Conservation (phyloP, 2,329 filamentous ascomycete genomes). For the Scopulariopsis brevicaulis region DNA sequence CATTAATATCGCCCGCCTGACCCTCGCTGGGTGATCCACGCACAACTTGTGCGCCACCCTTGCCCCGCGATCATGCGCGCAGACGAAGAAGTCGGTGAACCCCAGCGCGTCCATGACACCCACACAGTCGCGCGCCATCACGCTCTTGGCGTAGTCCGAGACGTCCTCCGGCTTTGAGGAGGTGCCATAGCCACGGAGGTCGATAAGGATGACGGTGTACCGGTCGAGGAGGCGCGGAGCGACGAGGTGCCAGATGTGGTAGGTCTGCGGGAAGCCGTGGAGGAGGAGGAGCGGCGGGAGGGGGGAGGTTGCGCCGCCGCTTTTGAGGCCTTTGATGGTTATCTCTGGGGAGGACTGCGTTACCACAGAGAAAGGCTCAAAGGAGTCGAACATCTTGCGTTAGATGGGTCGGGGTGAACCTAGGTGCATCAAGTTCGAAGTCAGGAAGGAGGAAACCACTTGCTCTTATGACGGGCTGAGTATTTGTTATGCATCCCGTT, state of each 20-base stretch:
- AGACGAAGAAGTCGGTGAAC: constrained; percentile 29
- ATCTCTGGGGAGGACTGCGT: constrained; percentile 22
- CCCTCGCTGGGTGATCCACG: constrained; percentile 29
- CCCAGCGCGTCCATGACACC: constrained; percentile 31
- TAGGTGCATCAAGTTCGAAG: no score
- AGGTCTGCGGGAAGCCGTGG: constrained; percentile 40
- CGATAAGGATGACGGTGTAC: constrained; percentile 32
- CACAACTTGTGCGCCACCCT: constrained; percentile 41
- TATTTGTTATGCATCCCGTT: no score
- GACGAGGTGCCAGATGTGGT: constrained; percentile 39
- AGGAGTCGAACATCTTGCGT: constrained; percentile 24
- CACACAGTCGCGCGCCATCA: constrained; percentile 34
- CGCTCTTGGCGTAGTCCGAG: constrained; percentile 30
- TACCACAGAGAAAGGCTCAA: constrained; percentile 24
- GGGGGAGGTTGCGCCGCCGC: constrained; percentile 14
- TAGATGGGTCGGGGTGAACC: no score
- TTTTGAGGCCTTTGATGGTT: constrained; percentile 30
- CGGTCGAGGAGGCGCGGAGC: constrained; percentile 21
- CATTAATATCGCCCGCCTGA: constrained; percentile 30
- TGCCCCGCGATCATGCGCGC: constrained; percentile 46
- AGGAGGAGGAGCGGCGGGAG: constrained; percentile 33
- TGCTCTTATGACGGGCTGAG: no score
- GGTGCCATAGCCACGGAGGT: constrained; percentile 38
- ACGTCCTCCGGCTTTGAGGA: constrained; percentile 31
- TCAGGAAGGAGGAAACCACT: no score